Percentiles rank a stretch among this genome's conserved stretches.
Evolutionary conservation across 1,284 basidiomycete genomes (phyloP).

Genomic region (Cutaneotrichosporon sp.): DNA sequence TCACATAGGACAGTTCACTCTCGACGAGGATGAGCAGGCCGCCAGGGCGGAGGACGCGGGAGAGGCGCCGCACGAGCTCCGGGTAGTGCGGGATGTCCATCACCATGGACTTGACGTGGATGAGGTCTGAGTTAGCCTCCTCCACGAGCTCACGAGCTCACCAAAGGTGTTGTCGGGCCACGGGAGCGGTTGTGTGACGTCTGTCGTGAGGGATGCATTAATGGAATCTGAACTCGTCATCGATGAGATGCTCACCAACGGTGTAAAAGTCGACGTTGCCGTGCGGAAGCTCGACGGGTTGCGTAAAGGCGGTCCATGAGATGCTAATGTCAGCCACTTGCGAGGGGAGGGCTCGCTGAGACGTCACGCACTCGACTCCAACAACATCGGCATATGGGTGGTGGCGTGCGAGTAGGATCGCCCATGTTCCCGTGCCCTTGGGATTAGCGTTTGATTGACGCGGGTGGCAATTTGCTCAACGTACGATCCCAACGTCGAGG

Average conservation of each 20-base stretch:
- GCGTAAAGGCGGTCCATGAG: conserved; percentile 32
- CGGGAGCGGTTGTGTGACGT: conserved; percentile 34
- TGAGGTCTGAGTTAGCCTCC: conserved; percentile 36
- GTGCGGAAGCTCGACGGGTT: conserved; percentile 21
- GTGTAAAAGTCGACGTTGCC: conserved; percentile 47
- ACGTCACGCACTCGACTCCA: conserved; percentile 39
- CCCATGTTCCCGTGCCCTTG: conserved; percentile 39
- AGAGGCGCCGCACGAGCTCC: conserved; percentile 38
- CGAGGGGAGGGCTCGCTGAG: not conserved
- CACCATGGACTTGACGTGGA: conserved; percentile 46
- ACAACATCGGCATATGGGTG: conserved; percentile 42
- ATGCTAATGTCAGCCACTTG: conserved; percentile 22
- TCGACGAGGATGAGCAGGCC: conserved; percentile 49
- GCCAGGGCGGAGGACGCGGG: conserved; percentile 37
- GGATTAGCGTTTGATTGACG: not conserved
- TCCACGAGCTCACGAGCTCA: conserved; percentile 12
- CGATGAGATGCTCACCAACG: conserved; percentile 40
- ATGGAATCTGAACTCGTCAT: too few species aligned
- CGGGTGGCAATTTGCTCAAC: too few species aligned
- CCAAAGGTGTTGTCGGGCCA: conserved; percentile 36
- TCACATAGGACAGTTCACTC: conserved; percentile 40
- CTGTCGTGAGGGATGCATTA: conserved; percentile 20
- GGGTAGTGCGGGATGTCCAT: conserved; percentile 41
- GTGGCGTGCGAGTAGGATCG: conserved; percentile 29
- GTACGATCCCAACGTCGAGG: conserved; percentile 46